Evolutionary conservation across 805 yeast species (phyloP).

Genomic region (Barnettozyma sucrosica): DNA sequence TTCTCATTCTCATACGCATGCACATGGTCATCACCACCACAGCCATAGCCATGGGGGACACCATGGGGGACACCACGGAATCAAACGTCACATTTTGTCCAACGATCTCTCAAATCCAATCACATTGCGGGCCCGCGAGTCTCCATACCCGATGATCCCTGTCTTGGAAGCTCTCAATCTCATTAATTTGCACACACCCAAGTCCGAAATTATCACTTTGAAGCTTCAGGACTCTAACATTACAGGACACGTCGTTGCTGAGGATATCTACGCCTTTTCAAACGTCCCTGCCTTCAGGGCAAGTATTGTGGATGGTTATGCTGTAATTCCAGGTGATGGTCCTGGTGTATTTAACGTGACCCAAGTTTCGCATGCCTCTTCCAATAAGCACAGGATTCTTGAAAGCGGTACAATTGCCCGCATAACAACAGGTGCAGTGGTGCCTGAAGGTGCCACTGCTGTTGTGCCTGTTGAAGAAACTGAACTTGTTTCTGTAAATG

Average conservation of each 20-base stretch:
- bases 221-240: conserved; percentile 27
- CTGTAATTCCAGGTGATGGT: conserved; percentile 40
- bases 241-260: conserved; percentile 37
- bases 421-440: conserved; percentile 52
- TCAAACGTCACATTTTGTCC: conserved; percentile 35
- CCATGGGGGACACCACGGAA: conserved; percentile 19
- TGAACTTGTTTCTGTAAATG: conserved; percentile 28
- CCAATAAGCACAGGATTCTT: conserved; percentile 20
- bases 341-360: conserved; percentile 40
- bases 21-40: conserved; percentile 14
- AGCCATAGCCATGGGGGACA: too few species aligned
- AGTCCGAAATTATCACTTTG: conserved; percentile 21
- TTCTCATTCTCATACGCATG: not conserved
- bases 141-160: conserved; percentile 44
- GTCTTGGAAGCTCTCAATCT: conserved; percentile 34
- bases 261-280: conserved; percentile 33
- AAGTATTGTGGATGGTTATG: conserved; percentile 53
- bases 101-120: conserved; percentile 34
- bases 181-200: conserved; percentile 32
- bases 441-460: conserved; percentile 48
- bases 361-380: conserved; percentile 37
- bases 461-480: conserved; percentile 54
- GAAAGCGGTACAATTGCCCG: conserved; percentile 36
- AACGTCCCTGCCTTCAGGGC: conserved; percentile 47
- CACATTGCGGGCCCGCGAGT: conserved; percentile 36